Evolutionary conservation across 176 grass and related monocot species (phyloP), one percentile per base, ranked within the genome.

Genomic region (Poa annua): DNA sequence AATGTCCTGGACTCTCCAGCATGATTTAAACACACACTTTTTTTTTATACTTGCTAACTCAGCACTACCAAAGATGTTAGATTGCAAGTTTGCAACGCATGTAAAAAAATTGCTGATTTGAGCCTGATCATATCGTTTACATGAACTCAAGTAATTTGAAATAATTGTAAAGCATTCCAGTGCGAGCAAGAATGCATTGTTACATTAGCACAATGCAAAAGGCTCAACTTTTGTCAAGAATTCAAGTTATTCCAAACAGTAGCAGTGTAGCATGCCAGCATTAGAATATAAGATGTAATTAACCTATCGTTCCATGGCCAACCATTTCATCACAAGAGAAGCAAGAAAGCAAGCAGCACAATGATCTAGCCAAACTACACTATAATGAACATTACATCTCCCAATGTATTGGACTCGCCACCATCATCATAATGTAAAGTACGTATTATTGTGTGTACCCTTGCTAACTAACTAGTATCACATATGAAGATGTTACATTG

Each of bases 361-460:
- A 61, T 29, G 73, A 45, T 42, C 21, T 72, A 65, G 54, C 0
- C 57, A 42, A 60, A 57, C 76, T 85, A 89, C 45, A 77, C 44
- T 73, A 82, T 1, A 85, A 11, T 35, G 70, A 81, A 53, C 52
- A 81, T 80, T 62, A 85, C 77, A 85, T 71, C 63, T 53, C 44
- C 54, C 42, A 82, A 78, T 89, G 55, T 82, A 64, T 53, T 82
- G 65, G 63, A 29, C 29, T 73, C 35, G 50, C 67, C 84, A 83
- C 74, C 84, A 85, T 73, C 29, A 29, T 29, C 29, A 29, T 29
- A 55, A 86, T 65, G 55, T 20, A 78, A 86, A 66, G 74, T 20
- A 79, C 19, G 29, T 86, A 90, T 83, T 90, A 86, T 79, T 86
- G 6, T 74, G 74, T 74, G n/a, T 38, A 59, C 33, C 42, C 8